Conservation (phyloP, 169 alveolate genomes). For the Plasmodium ovale region DNA sequence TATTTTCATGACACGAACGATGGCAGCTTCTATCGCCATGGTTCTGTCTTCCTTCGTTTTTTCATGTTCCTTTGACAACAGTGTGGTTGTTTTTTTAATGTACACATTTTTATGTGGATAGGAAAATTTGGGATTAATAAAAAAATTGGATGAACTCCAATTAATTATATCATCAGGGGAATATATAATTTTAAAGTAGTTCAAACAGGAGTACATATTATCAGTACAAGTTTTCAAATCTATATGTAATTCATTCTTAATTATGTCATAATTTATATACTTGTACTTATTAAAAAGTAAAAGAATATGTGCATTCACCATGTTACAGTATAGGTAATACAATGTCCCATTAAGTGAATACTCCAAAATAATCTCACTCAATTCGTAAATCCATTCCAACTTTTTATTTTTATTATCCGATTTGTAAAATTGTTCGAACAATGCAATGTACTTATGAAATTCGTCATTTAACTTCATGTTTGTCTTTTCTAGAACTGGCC, state of each 20-base stretch:
- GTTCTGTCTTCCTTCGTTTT: slow-evolving; percentile 84
- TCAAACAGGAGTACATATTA: slow-evolving; percentile 59
- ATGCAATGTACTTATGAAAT: slow-evolving; percentile 73
- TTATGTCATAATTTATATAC: slow-evolving; percentile 59
- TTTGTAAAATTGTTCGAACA: slow-evolving; percentile 81
- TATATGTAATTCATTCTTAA: slow-evolving; percentile 37
- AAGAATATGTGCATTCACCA: slow-evolving; percentile 82
- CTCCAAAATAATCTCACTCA: slow-evolving; percentile 80
- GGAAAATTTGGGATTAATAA: slow-evolving; percentile 34
- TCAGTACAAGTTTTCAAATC: slow-evolving; percentile 60
- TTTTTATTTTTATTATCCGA: slow-evolving; percentile 80
- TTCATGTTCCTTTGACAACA: slow-evolving; percentile 70
- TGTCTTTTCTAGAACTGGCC: slow-evolving; percentile 83
- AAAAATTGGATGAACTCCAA: slow-evolving; percentile 65
- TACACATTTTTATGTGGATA: slow-evolving; percentile 48
- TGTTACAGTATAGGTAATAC: slow-evolving; percentile 77
- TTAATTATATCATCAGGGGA: slow-evolving; percentile 27
- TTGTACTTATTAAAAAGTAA: slow-evolving; percentile 79
- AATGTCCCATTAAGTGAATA: slow-evolving; percentile 10
- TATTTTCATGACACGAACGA: slow-evolving; percentile 89
- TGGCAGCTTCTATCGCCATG: slow-evolving; percentile 90
- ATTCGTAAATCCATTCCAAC: slow-evolving; percentile 84
- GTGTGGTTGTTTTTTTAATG: slow-evolving; percentile 55
- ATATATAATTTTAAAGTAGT: slow-evolving; percentile 22
- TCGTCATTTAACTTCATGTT: slow-evolving; percentile 74